phyloP scores from a whole-genome alignment of 129 eudicot species.

The Dittrichia graveolens region DNA sequence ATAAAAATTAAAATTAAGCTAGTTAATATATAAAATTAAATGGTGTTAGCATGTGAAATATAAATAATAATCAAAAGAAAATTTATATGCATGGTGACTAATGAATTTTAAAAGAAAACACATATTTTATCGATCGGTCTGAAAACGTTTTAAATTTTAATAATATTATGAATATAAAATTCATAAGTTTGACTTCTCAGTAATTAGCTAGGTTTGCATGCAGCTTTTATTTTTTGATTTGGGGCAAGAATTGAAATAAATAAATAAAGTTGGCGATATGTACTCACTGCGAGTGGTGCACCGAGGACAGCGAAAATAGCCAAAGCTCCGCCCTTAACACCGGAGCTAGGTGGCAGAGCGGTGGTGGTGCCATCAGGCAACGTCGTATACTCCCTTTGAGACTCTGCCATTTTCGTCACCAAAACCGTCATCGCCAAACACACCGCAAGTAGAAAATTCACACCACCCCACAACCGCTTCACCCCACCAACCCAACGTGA shows the following conservation, averaged over 20 bases:
- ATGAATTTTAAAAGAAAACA: neutral
- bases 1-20: neutral
- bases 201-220: slow-evolving; percentile 9
- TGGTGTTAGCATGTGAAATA: too few species aligned
- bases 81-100: neutral
- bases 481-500: slow-evolving; percentile 38
- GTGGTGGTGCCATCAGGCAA: slow-evolving; percentile 14
- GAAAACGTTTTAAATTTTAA: neutral
- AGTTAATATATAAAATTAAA: too few species aligned
- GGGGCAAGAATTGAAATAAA: too few species aligned
- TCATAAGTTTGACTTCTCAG: neutral
- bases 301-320: slow-evolving; percentile 50
- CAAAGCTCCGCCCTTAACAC: slow-evolving; percentile 44
- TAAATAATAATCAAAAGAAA: too few species aligned
- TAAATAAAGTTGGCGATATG: too few species aligned
- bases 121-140: neutral
- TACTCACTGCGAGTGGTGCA: slow-evolving; percentile 68
- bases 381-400: slow-evolving; percentile 6
- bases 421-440: slow-evolving; percentile 46
- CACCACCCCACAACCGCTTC: slow-evolving; percentile 57
- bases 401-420: slow-evolving; percentile 47
- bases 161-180: neutral
- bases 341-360: slow-evolving; percentile 33
- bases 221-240: neutral
- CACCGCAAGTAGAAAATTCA: slow-evolving; percentile 46